Base-by-base conservation (phyloP, 116 monocot genomes). In the Posidonia oceanica region DNA sequence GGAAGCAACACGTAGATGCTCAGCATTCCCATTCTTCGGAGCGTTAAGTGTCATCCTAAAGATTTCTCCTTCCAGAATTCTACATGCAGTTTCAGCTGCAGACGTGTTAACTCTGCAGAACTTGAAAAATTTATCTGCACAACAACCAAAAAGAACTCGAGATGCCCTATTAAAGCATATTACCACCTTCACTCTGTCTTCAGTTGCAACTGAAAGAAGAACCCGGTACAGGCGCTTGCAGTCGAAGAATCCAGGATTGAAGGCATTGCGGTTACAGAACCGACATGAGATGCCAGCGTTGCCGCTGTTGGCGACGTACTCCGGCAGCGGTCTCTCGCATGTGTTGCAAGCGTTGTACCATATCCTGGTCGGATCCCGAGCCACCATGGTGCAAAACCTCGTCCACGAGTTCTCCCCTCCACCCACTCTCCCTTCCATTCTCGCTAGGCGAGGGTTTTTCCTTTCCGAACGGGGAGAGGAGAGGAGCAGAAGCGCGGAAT, bases 141-240 rank as follows among this genome's bases (percentile, higher is more conserved):
- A 81, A 80, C 91, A 86, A 38, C 95, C 95, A 21, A 88, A 55
- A 12, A 95, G 82, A 11, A 54, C 70, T n/a, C 81, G 82, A n/a
- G 91, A 83, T 11, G 83, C 81, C 58, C 88, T 74, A 65, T 95
- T 91, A 69, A 95, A 95, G 74, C 78, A 83, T 0, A 91, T 59
- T 23, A 83, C 95, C 23, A 68, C 71, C 16, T 76, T 52, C 15
- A 88, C 95, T 77, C 64, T 71, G 42, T 88, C 85, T 7, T 23
- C 66, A 4, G 86, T 82, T 0, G 91, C 91, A 17, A 95, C 56
- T 21, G 91, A 95, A 14, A 91, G 36, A 62, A 86, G 81, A 67
- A 95, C 66, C n/a, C 88, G 84, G 48, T 79, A 95, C 74, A 86
- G 70, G 38, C 80, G 95, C 17, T 37, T 79, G 69, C 75, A 66